Conservation (phyloP, 257 asterid species). For the Scutellaria barbata region DNA sequence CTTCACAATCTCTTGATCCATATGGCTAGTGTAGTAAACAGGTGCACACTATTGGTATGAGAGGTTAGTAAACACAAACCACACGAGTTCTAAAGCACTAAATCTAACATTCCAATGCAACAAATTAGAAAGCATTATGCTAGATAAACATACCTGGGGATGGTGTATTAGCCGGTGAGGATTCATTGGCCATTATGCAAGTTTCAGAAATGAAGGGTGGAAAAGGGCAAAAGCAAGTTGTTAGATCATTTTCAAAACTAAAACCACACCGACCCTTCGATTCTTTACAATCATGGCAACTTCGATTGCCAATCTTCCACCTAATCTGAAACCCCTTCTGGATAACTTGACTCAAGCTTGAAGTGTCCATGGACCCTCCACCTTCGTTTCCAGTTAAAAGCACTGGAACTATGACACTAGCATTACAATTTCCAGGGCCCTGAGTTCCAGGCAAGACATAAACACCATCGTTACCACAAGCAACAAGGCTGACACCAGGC, state of each 20-base stretch:
- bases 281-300: slow-evolving; percentile 51
- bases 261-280: slow-evolving; percentile 68
- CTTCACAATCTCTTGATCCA: no score
- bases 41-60: no score
- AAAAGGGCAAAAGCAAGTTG: slow-evolving; percentile 62
- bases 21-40: no score
- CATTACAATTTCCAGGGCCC: slow-evolving; percentile 52
- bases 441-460: slow-evolving; percentile 48
- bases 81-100: background rate
- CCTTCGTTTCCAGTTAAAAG: slow-evolving; percentile 26
- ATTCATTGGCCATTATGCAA: slow-evolving; percentile 41
- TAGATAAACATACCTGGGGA: slow-evolving; percentile 23
- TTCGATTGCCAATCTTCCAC: slow-evolving; percentile 52
- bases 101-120: background rate
- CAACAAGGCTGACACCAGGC: slow-evolving; percentile 28
- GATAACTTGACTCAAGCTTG: slow-evolving; percentile 43
- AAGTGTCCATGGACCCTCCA: slow-evolving; percentile 28
- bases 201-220: slow-evolving; percentile 45
- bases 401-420: slow-evolving; percentile 60
- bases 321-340: slow-evolving; percentile 56
- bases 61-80: background rate
- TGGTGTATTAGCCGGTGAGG: slow-evolving; percentile 27
- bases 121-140: background rate
- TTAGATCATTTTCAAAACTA: slow-evolving; percentile 35
- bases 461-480: slow-evolving; percentile 40